Conservation (phyloP, 148 eudicot species). For the Vaccinium darrowii region DNA sequence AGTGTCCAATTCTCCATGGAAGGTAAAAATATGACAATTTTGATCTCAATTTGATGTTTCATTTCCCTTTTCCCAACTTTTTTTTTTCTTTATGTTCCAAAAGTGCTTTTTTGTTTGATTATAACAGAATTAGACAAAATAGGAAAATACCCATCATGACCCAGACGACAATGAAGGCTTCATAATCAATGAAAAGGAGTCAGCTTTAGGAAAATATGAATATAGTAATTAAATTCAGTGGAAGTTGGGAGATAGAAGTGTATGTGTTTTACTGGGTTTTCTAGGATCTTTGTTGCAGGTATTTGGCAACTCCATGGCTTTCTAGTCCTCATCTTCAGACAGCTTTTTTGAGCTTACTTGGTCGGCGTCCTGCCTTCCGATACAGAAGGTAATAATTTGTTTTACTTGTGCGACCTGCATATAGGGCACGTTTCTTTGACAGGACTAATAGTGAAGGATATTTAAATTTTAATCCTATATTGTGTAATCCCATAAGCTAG, state of each 20-base stretch:
- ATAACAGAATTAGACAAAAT: not conserved
- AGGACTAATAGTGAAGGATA: no score
- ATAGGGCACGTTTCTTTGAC: no score
- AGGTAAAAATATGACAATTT: constrained; percentile 36
- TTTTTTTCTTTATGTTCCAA: not conserved
- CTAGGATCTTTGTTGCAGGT: constrained; percentile 40
- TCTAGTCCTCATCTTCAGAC: constrained; percentile 96
- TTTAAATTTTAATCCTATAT: no score
- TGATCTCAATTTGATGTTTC: not conserved
- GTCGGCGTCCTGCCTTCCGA: constrained; percentile 51
- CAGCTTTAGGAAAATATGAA: not conserved
- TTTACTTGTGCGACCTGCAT: not conserved
- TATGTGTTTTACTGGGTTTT: not conserved
- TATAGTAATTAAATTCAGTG: no score
- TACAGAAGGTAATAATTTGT: constrained; percentile 59
- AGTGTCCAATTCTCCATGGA: constrained; percentile 70
- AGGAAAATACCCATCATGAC: not conserved
- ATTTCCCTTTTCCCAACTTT: not conserved
- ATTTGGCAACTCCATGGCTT: constrained; percentile 86
- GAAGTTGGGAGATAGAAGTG: no score
- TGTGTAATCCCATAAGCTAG: not conserved
- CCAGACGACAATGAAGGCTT: not conserved
- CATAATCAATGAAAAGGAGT: not conserved
- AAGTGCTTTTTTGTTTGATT: not conserved
- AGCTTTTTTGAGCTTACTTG: constrained; percentile 54